These are phyloP conservation scores for Ophiocordyceps unilateralis DNA, from an alignment of 2,329 filamentous ascomycete species.

Conservation along the genomic window DNA sequence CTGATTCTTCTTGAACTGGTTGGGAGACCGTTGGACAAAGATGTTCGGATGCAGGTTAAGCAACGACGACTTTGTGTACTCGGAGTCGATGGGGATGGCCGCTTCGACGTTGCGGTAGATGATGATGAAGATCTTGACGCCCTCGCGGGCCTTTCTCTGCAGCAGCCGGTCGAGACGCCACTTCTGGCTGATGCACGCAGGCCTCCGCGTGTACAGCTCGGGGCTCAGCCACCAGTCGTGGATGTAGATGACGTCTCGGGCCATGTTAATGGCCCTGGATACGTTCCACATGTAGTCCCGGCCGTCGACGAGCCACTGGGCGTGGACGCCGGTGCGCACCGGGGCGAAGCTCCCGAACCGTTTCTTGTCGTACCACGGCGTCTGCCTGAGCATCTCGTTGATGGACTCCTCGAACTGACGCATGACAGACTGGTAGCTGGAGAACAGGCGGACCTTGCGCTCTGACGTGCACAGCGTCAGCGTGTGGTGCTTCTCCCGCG, in stretches of 20 bases:
- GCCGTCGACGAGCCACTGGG: conserved; percentile 92
- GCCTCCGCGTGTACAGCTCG: conserved; percentile 85
- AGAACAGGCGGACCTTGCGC: conserved; percentile 77
- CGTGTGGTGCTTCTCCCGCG: conserved; percentile 53
- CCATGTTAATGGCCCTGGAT: conserved; percentile 89
- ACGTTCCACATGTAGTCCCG: conserved; percentile 99
- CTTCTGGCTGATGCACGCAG: conserved; percentile 90
- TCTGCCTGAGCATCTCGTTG: conserved; percentile 64
- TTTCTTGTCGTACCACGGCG: conserved; percentile 67
- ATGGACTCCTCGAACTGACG: conserved; percentile 92
- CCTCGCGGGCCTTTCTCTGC: conserved; percentile 85
- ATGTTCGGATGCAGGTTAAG: conserved; percentile 92
- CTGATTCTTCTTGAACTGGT: conserved; percentile 96
- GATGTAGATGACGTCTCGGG: conserved; percentile 94
- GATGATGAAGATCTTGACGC: conserved; percentile 94
- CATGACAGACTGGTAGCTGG: conserved; percentile 76
- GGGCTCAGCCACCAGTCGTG: conserved; percentile 99
- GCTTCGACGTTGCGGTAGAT: conserved; percentile 96
- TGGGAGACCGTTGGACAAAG: conserved; percentile 88
- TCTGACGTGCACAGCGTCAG: conserved; percentile 83
- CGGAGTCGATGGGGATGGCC: conserved; percentile 91
- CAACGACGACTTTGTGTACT: conserved; percentile 93
- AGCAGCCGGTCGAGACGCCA: conserved; percentile 88
- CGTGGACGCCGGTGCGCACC: conserved; percentile 69
- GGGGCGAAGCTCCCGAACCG: conserved; percentile 90